Evolutionary conservation across 306 rosid species (phyloP), one percentile per base, ranked within the genome.

Genomic region (Canavalia gladiata): DNA sequence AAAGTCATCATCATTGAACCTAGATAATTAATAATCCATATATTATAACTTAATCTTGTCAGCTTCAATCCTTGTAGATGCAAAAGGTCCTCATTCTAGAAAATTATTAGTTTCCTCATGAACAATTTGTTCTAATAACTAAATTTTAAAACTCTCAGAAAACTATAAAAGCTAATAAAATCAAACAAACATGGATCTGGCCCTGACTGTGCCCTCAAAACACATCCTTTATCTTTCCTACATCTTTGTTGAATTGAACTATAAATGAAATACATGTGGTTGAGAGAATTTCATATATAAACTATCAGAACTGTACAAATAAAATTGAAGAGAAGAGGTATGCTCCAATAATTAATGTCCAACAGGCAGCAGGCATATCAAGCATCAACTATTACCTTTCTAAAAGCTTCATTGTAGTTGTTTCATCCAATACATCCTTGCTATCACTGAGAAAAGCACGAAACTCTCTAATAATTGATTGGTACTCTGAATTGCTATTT

Each of bases 371-470:
- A 75, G 77, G 60, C 68, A 52, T 57, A 60, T 84, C 78, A 76
- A 79, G 81, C 68, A 45, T 82, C 49, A 59, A 75, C 13, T 60
- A 69, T 75, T 83, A 90, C 99, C 99, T 93, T 80, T 95, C 97
- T 80, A 95, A 76, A 76, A 95, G 97, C 84, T 85, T 93, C 98
- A 93, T 95, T 30, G 99, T 93, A 74, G 98, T 95, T 81, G 94
- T 82, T 87, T 93, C 98, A 83, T 95, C 99, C 92, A 95, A 87
- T 45, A 88, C 98, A 84, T 91, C 98, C 87, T 95, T 93, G 87
- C 87, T 84, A 86, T 95, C 99, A 82, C 99, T 88, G 35, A 95
- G 97, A 87, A 95, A 95, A 79, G 97, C 98, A 83, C 97, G 89
- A 51, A 95, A 93, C 87, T 95, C 99, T 79, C 31, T 82, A 63